Percentiles rank a stretch among this genome's conserved stretches.
Conservation (phyloP, 352 stramenopile genomes). For the Aphanomyces cochlioides region DNA sequence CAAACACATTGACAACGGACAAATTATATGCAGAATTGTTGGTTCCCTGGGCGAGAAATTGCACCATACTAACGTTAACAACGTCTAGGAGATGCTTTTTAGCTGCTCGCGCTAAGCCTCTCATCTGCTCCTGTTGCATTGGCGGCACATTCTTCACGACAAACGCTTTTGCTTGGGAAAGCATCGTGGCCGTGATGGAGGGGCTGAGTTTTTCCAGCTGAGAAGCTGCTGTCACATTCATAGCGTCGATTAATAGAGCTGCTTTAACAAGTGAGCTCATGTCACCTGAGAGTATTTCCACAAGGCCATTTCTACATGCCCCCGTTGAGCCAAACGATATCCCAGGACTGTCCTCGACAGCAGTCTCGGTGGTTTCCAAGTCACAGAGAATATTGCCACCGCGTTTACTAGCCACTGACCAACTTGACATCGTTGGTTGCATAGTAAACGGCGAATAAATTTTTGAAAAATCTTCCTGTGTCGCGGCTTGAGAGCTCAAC, state of each 20-base stretch:
- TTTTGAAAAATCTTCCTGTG: not conserved
- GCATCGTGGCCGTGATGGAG: not conserved
- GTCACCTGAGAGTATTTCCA: not conserved
- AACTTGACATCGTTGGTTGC: not conserved
- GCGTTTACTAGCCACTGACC: not conserved
- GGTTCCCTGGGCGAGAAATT: too few species aligned
- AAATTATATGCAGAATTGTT: not conserved
- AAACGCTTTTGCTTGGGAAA: not conserved
- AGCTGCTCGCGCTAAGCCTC: too few species aligned
- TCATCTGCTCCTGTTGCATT: not conserved
- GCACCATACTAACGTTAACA: too few species aligned
- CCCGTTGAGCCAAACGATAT: not conserved
- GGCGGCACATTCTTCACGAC: not conserved
- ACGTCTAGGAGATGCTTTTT: too few species aligned
- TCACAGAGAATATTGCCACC: slow-evolving; percentile 3
- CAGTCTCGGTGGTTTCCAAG: not conserved
- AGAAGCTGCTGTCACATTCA: not conserved
- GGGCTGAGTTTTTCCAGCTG: not conserved
- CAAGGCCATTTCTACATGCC: not conserved
- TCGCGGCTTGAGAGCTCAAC: not conserved
- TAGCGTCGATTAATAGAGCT: not conserved
- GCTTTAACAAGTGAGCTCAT: not conserved
- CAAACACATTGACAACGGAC: not conserved
- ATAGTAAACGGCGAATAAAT: slow-evolving; percentile 7
- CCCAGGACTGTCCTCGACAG: not conserved